Conservation (phyloP, 2,329 filamentous ascomycete genomes). For the Botrytis sinoallii region DNA sequence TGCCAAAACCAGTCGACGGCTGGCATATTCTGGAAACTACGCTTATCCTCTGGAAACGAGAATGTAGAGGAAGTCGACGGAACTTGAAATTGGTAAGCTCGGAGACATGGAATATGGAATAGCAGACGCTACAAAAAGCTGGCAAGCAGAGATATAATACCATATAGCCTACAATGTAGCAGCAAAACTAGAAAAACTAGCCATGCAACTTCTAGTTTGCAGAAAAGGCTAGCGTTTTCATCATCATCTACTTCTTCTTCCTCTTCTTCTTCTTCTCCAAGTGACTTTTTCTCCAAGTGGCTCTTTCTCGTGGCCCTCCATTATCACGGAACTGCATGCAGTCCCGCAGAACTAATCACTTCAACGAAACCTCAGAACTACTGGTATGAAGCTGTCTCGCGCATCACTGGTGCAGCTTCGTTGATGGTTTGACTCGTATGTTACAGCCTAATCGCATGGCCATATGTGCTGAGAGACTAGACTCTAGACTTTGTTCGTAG, state of each 20-base stretch:
- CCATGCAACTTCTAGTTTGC: not conserved
- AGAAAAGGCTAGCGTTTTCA: not conserved
- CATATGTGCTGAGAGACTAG: not conserved
- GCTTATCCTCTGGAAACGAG: not conserved
- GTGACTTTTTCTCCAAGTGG: not conserved
- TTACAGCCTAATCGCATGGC: not conserved
- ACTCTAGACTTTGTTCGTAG: not conserved
- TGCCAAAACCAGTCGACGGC: not conserved
- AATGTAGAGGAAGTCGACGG: rapidly evolving
- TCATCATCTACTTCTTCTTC: not conserved
- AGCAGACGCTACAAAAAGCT: not conserved
- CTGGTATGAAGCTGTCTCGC: not conserved
- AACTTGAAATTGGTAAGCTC: not conserved
- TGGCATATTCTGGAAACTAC: not conserved
- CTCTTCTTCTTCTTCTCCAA: not conserved
- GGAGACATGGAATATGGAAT: not conserved
- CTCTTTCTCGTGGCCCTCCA: not conserved
- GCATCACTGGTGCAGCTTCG: not conserved
- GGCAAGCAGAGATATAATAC: rapidly evolving
- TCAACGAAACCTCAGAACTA: not conserved
- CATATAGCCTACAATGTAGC: not conserved
- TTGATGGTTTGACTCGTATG: rapidly evolving
- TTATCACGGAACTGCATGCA: not conserved
- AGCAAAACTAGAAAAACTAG: not conserved
- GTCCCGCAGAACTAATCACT: rapidly evolving